Evolutionary conservation across 2,329 filamentous ascomycete species (phyloP).

Genomic region (Pseudogymnoascus sp.): DNA sequence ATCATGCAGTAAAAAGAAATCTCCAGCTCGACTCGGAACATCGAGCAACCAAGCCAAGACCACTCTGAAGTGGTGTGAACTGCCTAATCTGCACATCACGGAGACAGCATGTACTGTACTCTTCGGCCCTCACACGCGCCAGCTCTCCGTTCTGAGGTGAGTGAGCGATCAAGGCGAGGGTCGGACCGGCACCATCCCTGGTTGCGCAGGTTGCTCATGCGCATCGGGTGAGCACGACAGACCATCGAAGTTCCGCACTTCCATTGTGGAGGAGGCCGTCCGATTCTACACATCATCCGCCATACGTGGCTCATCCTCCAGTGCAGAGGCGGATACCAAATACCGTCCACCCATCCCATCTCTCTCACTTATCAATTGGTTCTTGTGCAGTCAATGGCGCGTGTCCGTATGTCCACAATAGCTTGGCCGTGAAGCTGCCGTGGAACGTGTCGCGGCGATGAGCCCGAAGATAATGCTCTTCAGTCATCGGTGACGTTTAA

Average conservation of each 20-base stretch:
- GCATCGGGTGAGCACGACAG: not conserved
- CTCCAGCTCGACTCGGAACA: not conserved
- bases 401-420: not conserved
- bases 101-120: not conserved
- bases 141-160: not conserved
- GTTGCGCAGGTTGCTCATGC: not conserved
- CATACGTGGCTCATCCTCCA: not conserved
- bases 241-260: not conserved
- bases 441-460: not conserved
- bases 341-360: not conserved
- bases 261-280: slow-evolving; percentile 1
- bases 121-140: not conserved
- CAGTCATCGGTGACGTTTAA: not conserved
- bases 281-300: not conserved
- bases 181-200: slow-evolving; percentile 1
- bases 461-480: not conserved
- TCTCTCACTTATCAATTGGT: not conserved
- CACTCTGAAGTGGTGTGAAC: not conserved
- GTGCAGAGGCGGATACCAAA: not conserved
- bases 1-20: not conserved
- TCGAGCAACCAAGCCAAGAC: not conserved
- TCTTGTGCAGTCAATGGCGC: not conserved
- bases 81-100: slow-evolving; percentile 2
- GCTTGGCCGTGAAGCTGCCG: not conserved
- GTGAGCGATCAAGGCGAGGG: not conserved